Evolutionary conservation across 768 basidiomycete species (phyloP).

Genomic region (Trametes meyenii): DNA sequence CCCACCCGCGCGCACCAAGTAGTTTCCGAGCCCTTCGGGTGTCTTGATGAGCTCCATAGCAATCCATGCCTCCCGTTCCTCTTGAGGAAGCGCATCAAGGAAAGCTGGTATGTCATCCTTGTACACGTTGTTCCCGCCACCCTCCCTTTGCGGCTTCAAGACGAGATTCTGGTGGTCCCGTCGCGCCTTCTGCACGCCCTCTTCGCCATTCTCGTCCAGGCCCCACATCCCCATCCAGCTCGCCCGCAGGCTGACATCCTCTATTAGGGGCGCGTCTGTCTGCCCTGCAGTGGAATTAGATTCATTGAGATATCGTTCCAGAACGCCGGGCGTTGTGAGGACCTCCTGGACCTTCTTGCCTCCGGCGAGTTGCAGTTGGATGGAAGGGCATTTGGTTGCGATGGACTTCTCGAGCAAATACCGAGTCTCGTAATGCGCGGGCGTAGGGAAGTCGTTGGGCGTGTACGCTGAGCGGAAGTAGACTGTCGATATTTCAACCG

Average conservation of each 20-base stretch:
- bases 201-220: conserved; percentile 46
- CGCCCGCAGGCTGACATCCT: conserved; percentile 57
- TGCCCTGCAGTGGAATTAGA: conserved; percentile 26
- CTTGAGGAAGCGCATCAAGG: conserved; percentile 58
- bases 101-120: conserved; percentile 78
- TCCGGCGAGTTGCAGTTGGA: conserved; percentile 92
- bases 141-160: conserved; percentile 97
- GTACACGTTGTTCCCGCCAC: conserved; percentile 97
- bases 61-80: conserved; percentile 86
- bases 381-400: conserved; percentile 92
- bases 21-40: conserved; percentile 66
- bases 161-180: conserved; percentile 61
- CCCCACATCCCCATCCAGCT: conserved; percentile 94
- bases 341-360: conserved; percentile 96
- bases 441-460: conserved; percentile 75
- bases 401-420: conserved; percentile 75
- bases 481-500: conserved; percentile 78
- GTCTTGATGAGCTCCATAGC: conserved; percentile 92
- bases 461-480: conserved; percentile 93
- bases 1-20: conserved; percentile 73
- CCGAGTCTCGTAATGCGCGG: conserved; percentile 69
- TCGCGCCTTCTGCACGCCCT: conserved; percentile 56
- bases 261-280: conserved; percentile 24
- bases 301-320: conserved; percentile 70
- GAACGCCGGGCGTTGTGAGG: conserved; percentile 68